These are phyloP conservation scores for Cordyceps cateniannulata DNA, from an alignment of 2,329 filamentous ascomycete species.

Conservation along the genomic window DNA sequence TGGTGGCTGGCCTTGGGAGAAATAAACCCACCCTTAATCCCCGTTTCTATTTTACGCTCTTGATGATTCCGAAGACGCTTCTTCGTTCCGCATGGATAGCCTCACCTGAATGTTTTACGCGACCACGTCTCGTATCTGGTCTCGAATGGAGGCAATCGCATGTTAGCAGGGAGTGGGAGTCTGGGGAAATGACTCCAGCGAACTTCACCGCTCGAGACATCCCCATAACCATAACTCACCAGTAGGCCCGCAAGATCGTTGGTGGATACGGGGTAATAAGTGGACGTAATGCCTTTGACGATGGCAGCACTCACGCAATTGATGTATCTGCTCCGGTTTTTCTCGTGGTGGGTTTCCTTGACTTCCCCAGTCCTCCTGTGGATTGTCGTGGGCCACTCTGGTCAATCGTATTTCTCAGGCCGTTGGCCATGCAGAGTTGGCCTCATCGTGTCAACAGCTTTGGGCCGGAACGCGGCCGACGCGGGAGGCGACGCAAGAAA, in stretches of 20 bases:
- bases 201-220: neutral
- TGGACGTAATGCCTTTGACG: slow-evolving; percentile 1
- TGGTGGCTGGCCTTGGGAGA: neutral
- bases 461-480: neutral
- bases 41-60: neutral
- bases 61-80: neutral
- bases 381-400: neutral
- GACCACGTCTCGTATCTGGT: neutral
- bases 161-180: neutral
- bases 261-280: slow-evolving; percentile 9
- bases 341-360: neutral
- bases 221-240: neutral
- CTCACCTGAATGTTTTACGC: neutral
- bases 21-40: neutral
- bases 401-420: neutral
- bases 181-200: neutral
- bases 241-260: slow-evolving; percentile 6
- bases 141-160: no score
- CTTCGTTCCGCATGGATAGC: neutral
- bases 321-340: neutral
- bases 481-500: neutral
- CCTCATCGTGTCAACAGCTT: neutral
- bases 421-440: neutral
- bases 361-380: neutral
- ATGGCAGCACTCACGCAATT: neutral